phyloP scores from a whole-genome alignment of 2,329 filamentous ascomycete species.

The Zasmidium angulare region DNA sequence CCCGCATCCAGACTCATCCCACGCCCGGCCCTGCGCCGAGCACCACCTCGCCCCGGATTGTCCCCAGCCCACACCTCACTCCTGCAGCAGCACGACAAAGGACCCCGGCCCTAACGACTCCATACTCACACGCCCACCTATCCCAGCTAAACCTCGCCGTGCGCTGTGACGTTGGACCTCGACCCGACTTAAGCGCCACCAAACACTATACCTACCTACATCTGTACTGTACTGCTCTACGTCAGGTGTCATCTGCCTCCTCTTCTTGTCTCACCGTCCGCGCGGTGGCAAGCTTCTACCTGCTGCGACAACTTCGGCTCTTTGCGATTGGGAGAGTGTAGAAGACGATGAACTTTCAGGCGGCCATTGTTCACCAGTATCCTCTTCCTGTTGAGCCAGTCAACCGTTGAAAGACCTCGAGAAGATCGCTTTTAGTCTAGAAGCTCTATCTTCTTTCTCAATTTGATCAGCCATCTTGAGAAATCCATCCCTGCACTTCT shows the following conservation, averaged over 20 bases:
- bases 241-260: not conserved
- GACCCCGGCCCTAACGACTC: not conserved
- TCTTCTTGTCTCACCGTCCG: not conserved
- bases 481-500: no score
- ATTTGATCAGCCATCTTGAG: no score
- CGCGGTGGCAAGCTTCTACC: no score
- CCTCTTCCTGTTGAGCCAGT: slow-evolving; percentile 30
- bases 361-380: slow-evolving; percentile 24
- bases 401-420: slow-evolving; percentile 26
- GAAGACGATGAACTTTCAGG: slow-evolving; percentile 31
- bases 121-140: slow-evolving; percentile 12
- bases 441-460: slow-evolving; percentile 11
- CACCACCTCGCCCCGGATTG: slow-evolving; percentile 14
- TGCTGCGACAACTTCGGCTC: not conserved
- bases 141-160: slow-evolving; percentile 4
- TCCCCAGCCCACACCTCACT: not conserved
- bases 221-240: no score
- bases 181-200: slow-evolving; percentile 1
- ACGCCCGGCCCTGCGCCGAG: slow-evolving; percentile 13
- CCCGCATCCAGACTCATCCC: slow-evolving; percentile 19
- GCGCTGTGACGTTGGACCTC: slow-evolving; percentile 18
- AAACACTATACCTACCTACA: not conserved
- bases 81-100: not conserved
- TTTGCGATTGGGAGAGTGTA: not conserved
- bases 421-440: not conserved